Base-by-base conservation (phyloP, 495 filamentous ascomycete species). In the Durotheca rogersii region DNA sequence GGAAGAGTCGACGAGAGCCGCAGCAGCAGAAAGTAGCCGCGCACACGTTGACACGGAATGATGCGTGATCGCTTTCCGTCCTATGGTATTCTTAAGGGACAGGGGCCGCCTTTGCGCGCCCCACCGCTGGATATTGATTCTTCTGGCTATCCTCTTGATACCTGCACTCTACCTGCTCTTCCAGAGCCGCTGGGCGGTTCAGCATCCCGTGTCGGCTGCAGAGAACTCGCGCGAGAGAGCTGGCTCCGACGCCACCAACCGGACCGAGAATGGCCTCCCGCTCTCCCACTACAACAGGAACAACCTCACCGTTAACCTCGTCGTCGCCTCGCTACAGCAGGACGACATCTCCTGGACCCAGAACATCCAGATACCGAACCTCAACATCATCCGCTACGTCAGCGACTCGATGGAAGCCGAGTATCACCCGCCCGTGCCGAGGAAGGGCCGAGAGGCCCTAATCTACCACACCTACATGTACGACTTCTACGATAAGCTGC, bases 371-470 rank as follows among this genome's bases (percentile, higher is more conserved):
- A 51, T 80, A 72, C 7, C 62, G 11, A 79, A 81, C 29, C 72
- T 85, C 53, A 59, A 74, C n/a, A 68, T 72, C 12, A 78, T 81
- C n/a, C 68, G 85, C 17, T 89, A 89, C 57, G 73, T 81, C 27
- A 84, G 76, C 39, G 79, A 89, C 52, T 80, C 86, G 53, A 75
- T 78, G 9, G 67, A 58, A 0, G 83, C 84, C 1, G 71, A 71
- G 6, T 68, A 82, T 3, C 84, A 86, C 60, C 81, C 85, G 2
- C 84, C 83, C 0, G 76, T 78, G 53, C 56, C 62, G 4, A 87
- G 87, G 56, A 89, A 89, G 65, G 87, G 87, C 7, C 81, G 89
- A 55, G 87, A 91, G 62, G 87, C 83, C 10, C 83, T 89, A 74
- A 73, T 85, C 6, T 90, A 90, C 60, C 69, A 88, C 41, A 83